Evolutionary conservation across 2,329 filamentous ascomycete species (phyloP), one percentile per base, ranked within the genome.

Genomic region (Paraconiothyrium sp.): DNA sequence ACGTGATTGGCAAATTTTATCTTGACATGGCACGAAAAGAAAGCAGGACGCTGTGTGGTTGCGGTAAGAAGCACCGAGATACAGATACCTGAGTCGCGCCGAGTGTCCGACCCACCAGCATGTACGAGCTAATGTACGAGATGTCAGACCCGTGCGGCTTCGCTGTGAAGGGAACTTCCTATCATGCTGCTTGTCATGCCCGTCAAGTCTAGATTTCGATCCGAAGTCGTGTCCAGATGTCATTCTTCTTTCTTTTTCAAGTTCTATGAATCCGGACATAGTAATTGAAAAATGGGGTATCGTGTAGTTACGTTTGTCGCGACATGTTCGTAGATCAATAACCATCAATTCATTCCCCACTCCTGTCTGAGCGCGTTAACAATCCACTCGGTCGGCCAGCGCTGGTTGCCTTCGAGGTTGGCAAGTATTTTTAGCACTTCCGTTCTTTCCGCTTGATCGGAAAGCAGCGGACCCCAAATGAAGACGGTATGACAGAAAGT

Each of bases 321-420:
- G 39, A 7, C 1, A n/a, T 41, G 39, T 41, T 16, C 16, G 39
- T n/a, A 16, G 14, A 9, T 41, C 14, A 14, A 41, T 7, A 2
- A n/a, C n/a, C 10, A 41, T 55, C 20, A 55, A 4, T 54, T 49
- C 6, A 67, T n/a, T 8, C 65, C 71, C 73, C 74, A 76, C 57
- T 76, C 66, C 13, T 22, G 22, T 47, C 64, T 73, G 16, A 76
- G 58, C 22, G 68, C 69, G 24, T 67, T 71, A 41, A 70, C 64
- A 32, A 76, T 75, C 74, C 74, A 76, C 7, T 66, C 62, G 9
- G 73, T 76, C 8, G 74, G 74, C 74, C 74, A 76, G 2, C 68
- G 59, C 14, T 76, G 66, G 22, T 52, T 61, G 3, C 37, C 63
- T 54, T 76, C 73, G 22, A 76, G 67, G 2, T 66, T 47, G 6